Percentiles rank a stretch among this genome's conserved stretches.
phyloP scores from a whole-genome alignment of 306 rosid species.

The Quillaja saponaria region DNA sequence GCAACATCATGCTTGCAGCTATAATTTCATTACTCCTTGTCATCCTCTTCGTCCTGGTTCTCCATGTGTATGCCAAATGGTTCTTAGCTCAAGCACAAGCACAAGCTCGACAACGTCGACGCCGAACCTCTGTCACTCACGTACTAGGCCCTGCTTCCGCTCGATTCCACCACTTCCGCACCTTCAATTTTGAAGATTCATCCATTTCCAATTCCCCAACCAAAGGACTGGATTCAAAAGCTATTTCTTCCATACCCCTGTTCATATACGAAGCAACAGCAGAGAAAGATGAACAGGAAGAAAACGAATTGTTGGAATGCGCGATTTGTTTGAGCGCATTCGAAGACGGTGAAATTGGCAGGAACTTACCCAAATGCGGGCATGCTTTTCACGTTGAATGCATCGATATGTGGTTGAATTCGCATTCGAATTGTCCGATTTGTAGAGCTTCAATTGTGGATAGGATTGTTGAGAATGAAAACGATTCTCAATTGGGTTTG shows the following conservation, averaged over 20 bases:
- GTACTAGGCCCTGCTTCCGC: conserved; percentile 64
- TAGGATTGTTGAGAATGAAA: conserved; percentile 23
- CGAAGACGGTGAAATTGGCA: conserved; percentile 65
- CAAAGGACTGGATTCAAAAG: conserved; percentile 66
- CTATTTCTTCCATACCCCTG: conserved; percentile 59
- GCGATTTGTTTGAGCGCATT: conserved; percentile 75
- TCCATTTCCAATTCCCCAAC: conserved; percentile 34
- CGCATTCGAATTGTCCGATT: conserved; percentile 81
- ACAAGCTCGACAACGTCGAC: conserved; percentile 45
- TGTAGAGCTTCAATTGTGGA: conserved; percentile 60
- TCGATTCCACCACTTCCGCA: conserved; percentile 53
- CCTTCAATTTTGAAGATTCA: conserved; percentile 45
- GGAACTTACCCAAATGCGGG: conserved; percentile 66
- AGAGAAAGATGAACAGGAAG: conserved; percentile 4
- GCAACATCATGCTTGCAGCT: conserved; percentile 84
- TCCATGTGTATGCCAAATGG: conserved; percentile 88
- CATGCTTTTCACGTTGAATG: conserved; percentile 83
- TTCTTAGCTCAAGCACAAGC: conserved; percentile 62
- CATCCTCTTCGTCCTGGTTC: conserved; percentile 86
- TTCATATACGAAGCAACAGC: conserved; percentile 44
- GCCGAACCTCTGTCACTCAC: conserved; percentile 54
- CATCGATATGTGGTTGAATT: conserved; percentile 85
- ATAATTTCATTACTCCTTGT: conserved; percentile 72
- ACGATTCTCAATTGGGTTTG: conserved; percentile 25
- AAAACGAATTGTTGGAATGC: conserved; percentile 48